These are phyloP conservation scores for Ophiostoma triangulosporum DNA, from an alignment of 2,329 filamentous ascomycete species.

Conservation along the genomic window DNA sequence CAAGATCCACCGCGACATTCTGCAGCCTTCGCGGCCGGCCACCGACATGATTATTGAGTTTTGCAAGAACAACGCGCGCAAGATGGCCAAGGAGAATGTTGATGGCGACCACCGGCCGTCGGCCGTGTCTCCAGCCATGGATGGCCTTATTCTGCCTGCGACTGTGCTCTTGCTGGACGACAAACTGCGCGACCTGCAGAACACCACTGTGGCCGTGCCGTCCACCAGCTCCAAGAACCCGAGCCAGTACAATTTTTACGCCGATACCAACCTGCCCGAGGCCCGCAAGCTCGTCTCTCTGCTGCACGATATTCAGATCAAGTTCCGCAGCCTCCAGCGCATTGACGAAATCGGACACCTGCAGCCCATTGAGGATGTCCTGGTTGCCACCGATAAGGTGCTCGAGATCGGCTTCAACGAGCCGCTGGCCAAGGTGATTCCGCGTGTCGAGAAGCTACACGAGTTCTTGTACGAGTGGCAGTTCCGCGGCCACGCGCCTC, in stretches of 20 bases:
- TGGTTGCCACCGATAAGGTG: conserved; percentile 60
- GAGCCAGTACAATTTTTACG: conserved; percentile 73
- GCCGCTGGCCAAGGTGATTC: conserved; percentile 74
- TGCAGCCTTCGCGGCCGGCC: conserved; percentile 29
- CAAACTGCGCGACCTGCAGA: conserved; percentile 26
- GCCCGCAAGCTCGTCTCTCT: conserved; percentile 59
- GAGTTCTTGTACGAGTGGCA: conserved; percentile 87
- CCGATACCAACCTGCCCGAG: conserved; percentile 63
- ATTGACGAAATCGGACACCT: conserved; percentile 56
- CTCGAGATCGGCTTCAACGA: conserved; percentile 65
- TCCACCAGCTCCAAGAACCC: conserved; percentile 6
- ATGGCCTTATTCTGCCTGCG: conserved; percentile 48
- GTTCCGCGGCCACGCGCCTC: conserved; percentile 69
- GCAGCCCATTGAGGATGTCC: conserved; percentile 66
- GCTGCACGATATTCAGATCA: conserved; percentile 51
- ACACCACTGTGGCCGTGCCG: neutral
- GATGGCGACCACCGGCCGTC: conserved; percentile 1
- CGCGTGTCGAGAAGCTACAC: conserved; percentile 78
- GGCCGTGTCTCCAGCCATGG: conserved; percentile 20
- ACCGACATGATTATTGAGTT: conserved; percentile 29
- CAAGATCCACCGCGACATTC: conserved; percentile 42
- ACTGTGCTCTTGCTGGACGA: conserved; percentile 53
- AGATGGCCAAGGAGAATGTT: conserved; percentile 18
- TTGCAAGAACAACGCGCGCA: conserved; percentile 30
- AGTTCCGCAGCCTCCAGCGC: conserved; percentile 58